Base-by-base conservation (phyloP, 2,329 filamentous ascomycete species). In the Diaporthe citrichinensis region DNA sequence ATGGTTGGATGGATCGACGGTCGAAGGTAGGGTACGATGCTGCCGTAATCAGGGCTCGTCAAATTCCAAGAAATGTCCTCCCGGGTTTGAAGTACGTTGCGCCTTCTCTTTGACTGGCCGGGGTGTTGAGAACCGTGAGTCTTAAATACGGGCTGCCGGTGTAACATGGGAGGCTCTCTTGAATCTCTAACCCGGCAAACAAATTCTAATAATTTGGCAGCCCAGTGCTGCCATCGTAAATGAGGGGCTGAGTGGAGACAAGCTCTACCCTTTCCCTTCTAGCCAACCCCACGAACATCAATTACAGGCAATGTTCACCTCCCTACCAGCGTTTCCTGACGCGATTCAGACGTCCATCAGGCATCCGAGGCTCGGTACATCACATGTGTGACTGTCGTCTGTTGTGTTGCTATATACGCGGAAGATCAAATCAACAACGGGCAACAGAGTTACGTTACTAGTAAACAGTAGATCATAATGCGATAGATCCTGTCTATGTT, bases 391-490 rank as follows among this genome's bases (percentile, higher is more conserved):
- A 25, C 59, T 9, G 14, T 17, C 9, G 5, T 25, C 25, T 28
- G 1, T 23, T 44, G 39, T 15, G 4, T n/a, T 4, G 6, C 15
- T 25, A 46, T 20, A 31, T 15, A 31, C n/a, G 59, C 39, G 34
- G 8, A n/a, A n/a, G 15, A 44, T 6, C n/a, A n/a, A n/a, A 7
- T 25, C 2, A 25, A 20, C n/a, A 5, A 7, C 9, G 1, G 28
- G 12, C 39, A 31, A 46, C 59, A 46, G 20, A 28, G 59, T 65
- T 65, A 65, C 59, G 59, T 65, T 65, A 39, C 59, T 46, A 65
- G 25, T 46, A n/a, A 59, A 44, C 59, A 65, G 25, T 23, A 59
- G 10, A 46, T 17, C 39, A 3, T 31, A 31, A 5, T 25, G 15
- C 15, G 59, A 25, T 3, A 34, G 59, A 39, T 12, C 17, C 25